Evolutionary conservation across 352 stramenopile genomes (phyloP).

Genomic region (Phytophthora foliorum): DNA sequence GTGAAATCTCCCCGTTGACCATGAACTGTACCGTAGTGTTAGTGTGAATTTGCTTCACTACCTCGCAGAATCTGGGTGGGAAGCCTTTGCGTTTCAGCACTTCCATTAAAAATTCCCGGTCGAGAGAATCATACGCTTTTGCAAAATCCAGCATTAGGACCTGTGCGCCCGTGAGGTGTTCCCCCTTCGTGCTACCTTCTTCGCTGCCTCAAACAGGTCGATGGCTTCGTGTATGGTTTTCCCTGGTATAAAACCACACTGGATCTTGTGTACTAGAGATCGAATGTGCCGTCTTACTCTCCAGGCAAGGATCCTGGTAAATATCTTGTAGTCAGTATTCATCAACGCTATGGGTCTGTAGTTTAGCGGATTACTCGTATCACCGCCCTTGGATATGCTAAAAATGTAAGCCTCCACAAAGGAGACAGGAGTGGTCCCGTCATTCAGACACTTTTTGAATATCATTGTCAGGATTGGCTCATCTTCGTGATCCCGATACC

Average conservation of each 20-base stretch:
- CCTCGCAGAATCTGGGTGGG: neutral
- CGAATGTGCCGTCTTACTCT: neutral
- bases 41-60: neutral
- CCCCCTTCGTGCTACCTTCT: neutral
- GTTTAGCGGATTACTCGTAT: conserved; percentile 6
- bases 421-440: neutral
- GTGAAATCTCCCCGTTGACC: conserved; percentile 1
- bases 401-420: conserved; percentile 9
- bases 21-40: conserved; percentile 10
- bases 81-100: conserved; percentile 11
- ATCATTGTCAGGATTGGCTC: neutral
- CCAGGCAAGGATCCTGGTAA: conserved; percentile 10
- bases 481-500: neutral
- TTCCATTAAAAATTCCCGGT: conserved; percentile 7
- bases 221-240: conserved; percentile 12
- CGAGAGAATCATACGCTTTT: conserved; percentile 20
- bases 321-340: conserved; percentile 15
- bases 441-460: neutral
- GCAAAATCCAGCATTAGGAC: conserved; percentile 18
- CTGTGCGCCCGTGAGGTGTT: neutral
- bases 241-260: conserved; percentile 10
- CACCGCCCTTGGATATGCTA: conserved; percentile 11
- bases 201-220: conserved; percentile 9
- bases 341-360: conserved; percentile 9
- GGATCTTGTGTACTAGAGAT: neutral